Evolutionary conservation across 768 basidiomycete genomes (phyloP), one percentile per base, ranked within the genome.

Genomic region (Hericium rajendrae): DNA sequence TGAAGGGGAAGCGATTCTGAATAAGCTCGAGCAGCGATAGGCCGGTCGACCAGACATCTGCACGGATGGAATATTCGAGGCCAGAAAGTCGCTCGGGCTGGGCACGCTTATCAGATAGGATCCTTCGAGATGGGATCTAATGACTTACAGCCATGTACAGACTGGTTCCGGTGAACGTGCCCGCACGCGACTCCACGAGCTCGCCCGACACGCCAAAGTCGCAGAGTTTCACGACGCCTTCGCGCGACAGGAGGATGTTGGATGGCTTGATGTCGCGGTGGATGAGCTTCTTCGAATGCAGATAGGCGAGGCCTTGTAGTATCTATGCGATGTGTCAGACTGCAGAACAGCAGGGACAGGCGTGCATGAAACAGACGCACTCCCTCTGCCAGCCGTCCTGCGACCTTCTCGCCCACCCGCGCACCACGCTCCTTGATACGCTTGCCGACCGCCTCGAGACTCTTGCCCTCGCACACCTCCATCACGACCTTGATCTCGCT

Each of bases 191-290:
- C 66, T 88, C 84, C 64, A 97, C 85, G 22, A 99, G 79, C 71
- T 97, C 91, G 43, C 95, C 97, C 26, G 95, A 97, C 18, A 98
- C 97, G 37, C 97, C 97, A 67, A 99, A 99, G 72, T 99, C 97
- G 69, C 82, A 86, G 3, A 99, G 78, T 70, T 94, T 97, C 67
- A 98, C 85, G 50, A 92, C 72, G 32, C 97, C 97, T 66, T 92
- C 86, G 50, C 82, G 80, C 39, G 93, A 91, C 58, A 98, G 76
- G 49, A 99, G 82, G 55, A 98, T 82, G 69, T 95, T 95, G 18
- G 93, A 90, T 20, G 92, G 92, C 67, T 94, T 95, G 71, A 95
- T 93, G 69, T 95, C 92, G 67, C 97, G 81, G 70, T 99, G 97
- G 60, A 99, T 97, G 50, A 94, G 94, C 68, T 85, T 85, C 73